phyloP scores from a whole-genome alignment of 2,329 filamentous ascomycete genomes.

The Metarhizium rileyi region DNA sequence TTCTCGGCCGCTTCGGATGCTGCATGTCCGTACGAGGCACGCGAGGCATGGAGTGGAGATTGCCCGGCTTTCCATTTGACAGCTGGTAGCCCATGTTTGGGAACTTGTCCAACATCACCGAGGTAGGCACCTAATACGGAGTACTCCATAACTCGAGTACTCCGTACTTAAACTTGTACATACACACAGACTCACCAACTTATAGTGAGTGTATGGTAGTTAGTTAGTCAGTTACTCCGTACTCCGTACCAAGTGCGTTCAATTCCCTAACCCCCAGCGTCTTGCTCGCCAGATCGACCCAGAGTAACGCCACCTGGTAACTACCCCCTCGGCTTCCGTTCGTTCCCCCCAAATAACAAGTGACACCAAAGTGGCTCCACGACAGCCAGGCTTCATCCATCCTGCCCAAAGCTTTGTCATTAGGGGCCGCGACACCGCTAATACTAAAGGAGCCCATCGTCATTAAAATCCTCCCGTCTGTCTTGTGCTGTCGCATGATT shows the following conservation, averaged over 20 bases:
- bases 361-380: too few relatives aligned
- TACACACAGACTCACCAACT: too few relatives aligned
- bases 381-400: too few relatives aligned
- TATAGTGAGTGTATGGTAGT: too few relatives aligned
- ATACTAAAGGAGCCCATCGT: conserved; percentile 1
- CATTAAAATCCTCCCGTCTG: conserved; percentile 4
- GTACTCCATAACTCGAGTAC: too few relatives aligned
- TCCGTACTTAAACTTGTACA: too few relatives aligned
- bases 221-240: too few relatives aligned
- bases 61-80: neutral
- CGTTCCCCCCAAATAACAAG: neutral
- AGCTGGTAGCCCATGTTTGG: neutral
- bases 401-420: neutral
- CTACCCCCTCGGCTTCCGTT: conserved; percentile 2
- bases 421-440: conserved; percentile 1
- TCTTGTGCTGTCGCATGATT: neutral
- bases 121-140: too few relatives aligned
- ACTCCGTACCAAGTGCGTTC: too few relatives aligned
- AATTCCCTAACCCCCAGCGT: too few relatives aligned
- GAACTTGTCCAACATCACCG: too few relatives aligned
- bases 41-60: neutral
- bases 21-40: neutral
- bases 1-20: too few relatives aligned
- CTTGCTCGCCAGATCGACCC: neutral
- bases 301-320: conserved; percentile 7